Evolutionary conservation across 148 eudicot species (phyloP), one percentile per base, ranked within the genome.

Genomic region (Beta vulgaris): DNA sequence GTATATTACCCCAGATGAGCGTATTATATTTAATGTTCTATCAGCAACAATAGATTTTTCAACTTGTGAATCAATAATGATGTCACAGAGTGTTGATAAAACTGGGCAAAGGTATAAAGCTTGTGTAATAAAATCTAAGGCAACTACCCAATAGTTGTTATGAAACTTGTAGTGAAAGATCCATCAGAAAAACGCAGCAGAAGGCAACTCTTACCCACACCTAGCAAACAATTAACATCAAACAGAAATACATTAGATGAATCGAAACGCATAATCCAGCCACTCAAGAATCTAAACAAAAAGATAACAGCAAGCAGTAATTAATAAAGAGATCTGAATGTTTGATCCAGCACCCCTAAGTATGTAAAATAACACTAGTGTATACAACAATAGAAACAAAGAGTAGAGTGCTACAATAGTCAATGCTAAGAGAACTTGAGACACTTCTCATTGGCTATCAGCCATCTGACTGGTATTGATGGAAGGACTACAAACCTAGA

Each of bases 71-170:
- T n/a, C n/a, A n/a, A n/a, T n/a, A n/a, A n/a, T n/a, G n/a, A n/a
- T n/a, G n/a, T n/a, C n/a, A n/a, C n/a, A n/a, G n/a, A n/a, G n/a
- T n/a, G n/a, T n/a, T n/a, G n/a, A n/a, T n/a, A n/a, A n/a, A n/a
- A n/a, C n/a, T n/a, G n/a, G n/a, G n/a, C n/a, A n/a, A n/a, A n/a
- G n/a, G n/a, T 39, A 26, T 28, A 72, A 71, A 68, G n/a, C 35
- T 39, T 40, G 36, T 64, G 51, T 19, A 29, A 9, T 39, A 12
- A 9, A 64, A 26, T 35, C 9, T 25, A 13, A 75, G 65, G 57
- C 57, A 34, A 79, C 35, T 72, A 89, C 97, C 93, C 97, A 67
- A 91, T 91, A 44, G 97, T 91, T 77, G 97, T 83, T 70, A 83
- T 83, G 76, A 83, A 83, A 74, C 86, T 83, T 19, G 86, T 84